Percentiles rank a stretch among this genome's conserved stretches.
Conservation (phyloP, 2,329 filamentous ascomycete species). For the Stagonosporopsis vannaccii region DNA sequence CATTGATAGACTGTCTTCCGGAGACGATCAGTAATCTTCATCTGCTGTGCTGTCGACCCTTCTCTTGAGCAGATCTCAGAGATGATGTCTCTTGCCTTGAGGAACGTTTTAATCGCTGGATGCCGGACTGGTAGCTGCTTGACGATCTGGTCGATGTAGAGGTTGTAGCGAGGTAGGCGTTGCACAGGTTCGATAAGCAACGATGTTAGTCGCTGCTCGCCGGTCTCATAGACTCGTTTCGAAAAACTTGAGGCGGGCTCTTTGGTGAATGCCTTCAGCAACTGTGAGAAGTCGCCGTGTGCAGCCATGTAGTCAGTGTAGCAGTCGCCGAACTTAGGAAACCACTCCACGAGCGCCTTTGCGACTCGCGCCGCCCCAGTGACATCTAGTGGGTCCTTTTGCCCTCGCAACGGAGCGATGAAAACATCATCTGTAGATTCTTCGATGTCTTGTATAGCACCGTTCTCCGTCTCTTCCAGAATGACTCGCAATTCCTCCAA, state of each 20-base stretch:
- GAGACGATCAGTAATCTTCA: conserved; percentile 75
- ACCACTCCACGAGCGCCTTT: conserved; percentile 85
- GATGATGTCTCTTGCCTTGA: conserved; percentile 91
- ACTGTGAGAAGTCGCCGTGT: conserved; percentile 83
- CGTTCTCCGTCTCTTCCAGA: conserved; percentile 83
- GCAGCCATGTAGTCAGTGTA: conserved; percentile 94
- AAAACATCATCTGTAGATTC: conserved; percentile 53
- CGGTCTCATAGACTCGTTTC: conserved; percentile 78
- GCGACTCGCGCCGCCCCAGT: conserved; percentile 81
- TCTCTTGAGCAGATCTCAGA: conserved; percentile 97
- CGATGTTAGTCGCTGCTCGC: conserved; percentile 89
- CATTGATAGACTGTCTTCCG: conserved; percentile 79
- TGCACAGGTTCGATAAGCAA: conserved; percentile 96
- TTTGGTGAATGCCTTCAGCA: conserved; percentile 78
- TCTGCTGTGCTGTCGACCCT: conserved; percentile 71
- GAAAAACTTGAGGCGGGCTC: conserved; percentile 83
- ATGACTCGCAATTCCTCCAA: conserved; percentile 76
- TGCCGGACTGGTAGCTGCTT: conserved; percentile 85
- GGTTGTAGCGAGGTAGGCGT: conserved; percentile 88
- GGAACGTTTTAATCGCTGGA: conserved; percentile 80
- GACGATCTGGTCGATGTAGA: conserved; percentile 95
- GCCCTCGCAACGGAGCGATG: conserved; percentile 44
- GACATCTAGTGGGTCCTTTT: conserved; percentile 66
- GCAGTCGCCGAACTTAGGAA: conserved; percentile 87
- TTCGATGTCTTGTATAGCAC: conserved; percentile 79